Base-by-base conservation (phyloP, 495 filamentous ascomycete species). In the Ramalina intermedia region DNA sequence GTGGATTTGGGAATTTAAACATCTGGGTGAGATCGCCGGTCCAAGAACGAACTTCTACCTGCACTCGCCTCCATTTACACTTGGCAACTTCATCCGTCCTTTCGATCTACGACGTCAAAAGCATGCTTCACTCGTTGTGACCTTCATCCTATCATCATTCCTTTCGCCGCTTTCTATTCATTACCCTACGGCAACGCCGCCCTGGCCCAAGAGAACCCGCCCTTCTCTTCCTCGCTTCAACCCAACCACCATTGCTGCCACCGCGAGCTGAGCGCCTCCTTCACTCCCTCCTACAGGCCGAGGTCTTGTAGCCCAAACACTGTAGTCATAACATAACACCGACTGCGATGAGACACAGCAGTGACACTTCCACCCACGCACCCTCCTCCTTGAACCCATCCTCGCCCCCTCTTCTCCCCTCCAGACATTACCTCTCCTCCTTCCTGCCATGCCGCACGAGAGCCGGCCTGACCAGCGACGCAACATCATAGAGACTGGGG, bases 341-440 rank as follows among this genome's bases (percentile, higher is more conserved):
- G 6, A 9, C 12, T 33, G 29, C 29, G 8, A 33, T 33, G 29
- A 33, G 29, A 33, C 29, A 33, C 29, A 3, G 29, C 29, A 9
- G 29, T 33, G 29, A 41, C 39, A 41, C 39, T 23, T 17, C 39
- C 39, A 16, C 14, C 26, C 27, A 26, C 24, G 5, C 51, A 51
- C 64, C 73, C 38, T 80, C 76, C 49, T 74, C 73, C 27, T 77
- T 80, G 12, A 76, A 78, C 37, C 66, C 73, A 33, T 33, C 29
- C 29, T 7, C 29, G 29, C 29, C 29, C 29, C 7, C 29, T 9
- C 29, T 33, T 13, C 29, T 33, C 29, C 6, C 12, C 29, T 33
- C 29, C 8, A 4, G 42, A 74, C 79, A 50, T 71, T 74, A 45
- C 77, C 78, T 27, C 17, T 42, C 17, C 20, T 20, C 45, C 38